phyloP scores from a whole-genome alignment of 257 asterid genomes.

The Parsonsia alboflavescens region DNA sequence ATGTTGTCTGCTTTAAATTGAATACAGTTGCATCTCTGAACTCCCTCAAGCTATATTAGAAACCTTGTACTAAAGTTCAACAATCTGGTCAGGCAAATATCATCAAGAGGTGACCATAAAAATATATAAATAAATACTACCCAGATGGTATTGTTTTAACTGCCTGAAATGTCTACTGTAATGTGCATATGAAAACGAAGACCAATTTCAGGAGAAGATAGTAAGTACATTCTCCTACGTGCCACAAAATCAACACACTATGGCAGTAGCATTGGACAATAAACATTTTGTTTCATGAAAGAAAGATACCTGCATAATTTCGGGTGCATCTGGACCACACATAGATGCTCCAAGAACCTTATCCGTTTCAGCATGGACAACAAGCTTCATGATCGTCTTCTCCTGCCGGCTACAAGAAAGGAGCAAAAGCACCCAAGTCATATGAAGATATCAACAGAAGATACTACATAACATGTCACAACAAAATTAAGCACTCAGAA shows the following conservation, averaged over 20 bases:
- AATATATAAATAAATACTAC: no score
- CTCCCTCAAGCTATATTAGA: no score
- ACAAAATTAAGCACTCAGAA: not conserved
- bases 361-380: conserved; percentile 83
- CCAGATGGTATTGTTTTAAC: not conserved
- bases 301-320: conserved; percentile 79
- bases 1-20: not conserved
- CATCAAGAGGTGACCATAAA: not conserved
- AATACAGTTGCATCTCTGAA: not conserved
- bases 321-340: conserved; percentile 99
- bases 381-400: conserved; percentile 81
- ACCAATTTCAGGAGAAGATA: not conserved
- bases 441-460: not conserved
- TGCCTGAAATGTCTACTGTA: not conserved
- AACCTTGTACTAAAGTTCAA: not conserved
- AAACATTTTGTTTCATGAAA: not conserved
- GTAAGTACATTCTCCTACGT: not conserved
- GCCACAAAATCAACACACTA: not conserved
- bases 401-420: conserved; percentile 69
- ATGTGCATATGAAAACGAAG: not conserved
- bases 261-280: not conserved
- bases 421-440: not conserved
- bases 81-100: not conserved
- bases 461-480: not conserved
- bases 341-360: conserved; percentile 96